phyloP scores from a whole-genome alignment of 495 filamentous ascomycete species.

The Tuber aestivum region DNA sequence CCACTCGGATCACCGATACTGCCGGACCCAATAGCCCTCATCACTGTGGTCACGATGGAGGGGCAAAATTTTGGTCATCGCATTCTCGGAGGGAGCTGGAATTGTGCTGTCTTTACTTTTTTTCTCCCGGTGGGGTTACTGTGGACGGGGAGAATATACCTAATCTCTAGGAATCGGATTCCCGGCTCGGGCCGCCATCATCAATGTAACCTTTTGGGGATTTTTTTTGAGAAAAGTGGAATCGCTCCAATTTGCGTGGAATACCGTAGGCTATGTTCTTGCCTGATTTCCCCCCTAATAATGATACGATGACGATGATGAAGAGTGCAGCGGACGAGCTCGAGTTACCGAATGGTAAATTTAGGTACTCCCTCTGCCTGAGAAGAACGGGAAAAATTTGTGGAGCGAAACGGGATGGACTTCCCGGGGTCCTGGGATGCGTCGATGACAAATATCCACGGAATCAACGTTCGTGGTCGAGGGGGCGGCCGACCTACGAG shows the following conservation, averaged over 20 bases:
- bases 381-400: background rate
- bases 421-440: background rate
- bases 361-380: background rate
- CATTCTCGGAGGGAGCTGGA: background rate
- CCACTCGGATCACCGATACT: background rate
- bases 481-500: background rate
- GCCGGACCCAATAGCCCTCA: background rate
- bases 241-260: background rate
- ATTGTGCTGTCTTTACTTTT: background rate
- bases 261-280: background rate
- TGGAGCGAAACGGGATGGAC: background rate
- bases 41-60: background rate
- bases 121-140: background rate
- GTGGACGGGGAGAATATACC: background rate
- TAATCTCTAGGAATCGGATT: background rate
- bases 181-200: background rate
- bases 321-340: background rate
- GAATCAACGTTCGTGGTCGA: background rate
- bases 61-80: background rate
- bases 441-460: background rate
- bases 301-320: background rate
- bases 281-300: background rate
- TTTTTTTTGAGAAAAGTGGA: background rate
- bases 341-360: background rate
- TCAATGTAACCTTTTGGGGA: background rate